Evolutionary conservation across 2,329 filamentous ascomycete genomes (phyloP).

Genomic region (Blumeriella jaapii): DNA sequence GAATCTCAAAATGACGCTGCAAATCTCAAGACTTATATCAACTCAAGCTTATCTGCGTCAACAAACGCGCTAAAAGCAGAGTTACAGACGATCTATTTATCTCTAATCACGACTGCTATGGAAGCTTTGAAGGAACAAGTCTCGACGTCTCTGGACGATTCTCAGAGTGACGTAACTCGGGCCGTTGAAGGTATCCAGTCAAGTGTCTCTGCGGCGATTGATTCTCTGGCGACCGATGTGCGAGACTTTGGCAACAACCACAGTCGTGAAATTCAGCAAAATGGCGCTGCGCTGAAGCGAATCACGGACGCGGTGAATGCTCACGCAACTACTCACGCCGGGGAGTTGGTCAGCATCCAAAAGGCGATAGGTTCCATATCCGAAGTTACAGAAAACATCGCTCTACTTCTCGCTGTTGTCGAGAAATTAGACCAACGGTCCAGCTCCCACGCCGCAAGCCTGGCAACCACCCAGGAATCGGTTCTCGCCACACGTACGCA

Average conservation of each 20-base stretch:
- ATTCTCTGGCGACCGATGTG: background rate
- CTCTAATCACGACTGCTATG: slow-evolving; percentile 6
- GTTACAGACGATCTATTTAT: slow-evolving; percentile 9
- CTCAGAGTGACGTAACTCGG: background rate
- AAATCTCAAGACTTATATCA: too few species aligned
- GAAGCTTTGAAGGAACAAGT: slow-evolving; percentile 8
- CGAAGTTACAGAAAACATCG: background rate
- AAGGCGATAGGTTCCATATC: slow-evolving; percentile 2
- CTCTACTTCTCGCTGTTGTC: background rate
- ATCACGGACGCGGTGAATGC: background rate
- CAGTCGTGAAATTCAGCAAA: background rate
- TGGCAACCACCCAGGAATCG: background rate
- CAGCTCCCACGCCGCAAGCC: background rate
- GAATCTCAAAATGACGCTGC: too few species aligned
- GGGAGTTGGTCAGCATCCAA: background rate
- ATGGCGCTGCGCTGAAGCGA: background rate
- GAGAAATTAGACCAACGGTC: background rate
- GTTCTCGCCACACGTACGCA: background rate
- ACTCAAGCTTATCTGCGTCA: too few species aligned
- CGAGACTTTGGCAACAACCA: background rate
- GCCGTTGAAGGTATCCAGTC: slow-evolving; percentile 5
- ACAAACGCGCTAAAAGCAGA: slow-evolving; percentile 9
- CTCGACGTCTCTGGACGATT: slow-evolving; percentile 4
- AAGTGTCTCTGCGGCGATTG: slow-evolving; percentile 1
- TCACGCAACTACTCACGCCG: background rate